Conservation (phyloP, 225 moss, liverwort and hornwort species). For the Bryoerythrophyllum caledonicum region DNA sequence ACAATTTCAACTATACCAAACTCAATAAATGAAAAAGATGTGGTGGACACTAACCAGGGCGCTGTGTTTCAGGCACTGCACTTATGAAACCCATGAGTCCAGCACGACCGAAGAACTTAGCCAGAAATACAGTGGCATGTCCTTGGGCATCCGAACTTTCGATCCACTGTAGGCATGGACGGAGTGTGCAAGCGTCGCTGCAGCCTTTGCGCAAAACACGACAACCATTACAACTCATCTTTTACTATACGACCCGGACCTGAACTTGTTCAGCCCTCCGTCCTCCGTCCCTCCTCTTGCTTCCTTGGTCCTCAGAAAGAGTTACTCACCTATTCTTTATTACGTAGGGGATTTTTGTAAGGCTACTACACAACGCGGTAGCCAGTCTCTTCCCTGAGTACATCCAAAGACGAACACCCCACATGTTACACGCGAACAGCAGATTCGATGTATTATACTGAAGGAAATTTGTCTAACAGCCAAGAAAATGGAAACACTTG, state of each 20-base stretch:
- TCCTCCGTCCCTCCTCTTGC: constrained; percentile 26
- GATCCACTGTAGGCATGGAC: constrained; percentile 81
- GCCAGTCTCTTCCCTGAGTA: constrained; percentile 48
- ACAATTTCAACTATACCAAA: neutral
- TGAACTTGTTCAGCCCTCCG: constrained; percentile 10
- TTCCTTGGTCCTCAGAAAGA: constrained; percentile 14
- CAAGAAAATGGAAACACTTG: neutral
- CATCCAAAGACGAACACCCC: constrained; percentile 4
- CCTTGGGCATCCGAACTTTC: constrained; percentile 77
- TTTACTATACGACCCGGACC: constrained; percentile 5
- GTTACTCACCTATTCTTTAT: constrained; percentile 4
- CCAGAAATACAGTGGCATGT: constrained; percentile 72
- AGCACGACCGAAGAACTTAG: constrained; percentile 80
- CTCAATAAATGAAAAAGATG: neutral
- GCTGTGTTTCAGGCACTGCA: constrained; percentile 53
- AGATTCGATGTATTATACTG: neutral
- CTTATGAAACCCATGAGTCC: constrained; percentile 75
- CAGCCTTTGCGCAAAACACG: constrained; percentile 79
- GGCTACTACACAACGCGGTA: constrained; percentile 49
- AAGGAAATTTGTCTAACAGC: neutral
- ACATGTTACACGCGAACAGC: neutral
- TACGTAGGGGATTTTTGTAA: constrained; percentile 9
- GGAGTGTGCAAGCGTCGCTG: constrained; percentile 65
- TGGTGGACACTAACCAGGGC: constrained; percentile 47
- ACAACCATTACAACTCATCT: constrained; percentile 87